Percentiles rank a stretch among this genome's conserved stretches.
These are phyloP conservation scores for Dothiorella sarmentorum DNA, from an alignment of 2,329 filamentous ascomycete genomes.

Conservation along the genomic window DNA sequence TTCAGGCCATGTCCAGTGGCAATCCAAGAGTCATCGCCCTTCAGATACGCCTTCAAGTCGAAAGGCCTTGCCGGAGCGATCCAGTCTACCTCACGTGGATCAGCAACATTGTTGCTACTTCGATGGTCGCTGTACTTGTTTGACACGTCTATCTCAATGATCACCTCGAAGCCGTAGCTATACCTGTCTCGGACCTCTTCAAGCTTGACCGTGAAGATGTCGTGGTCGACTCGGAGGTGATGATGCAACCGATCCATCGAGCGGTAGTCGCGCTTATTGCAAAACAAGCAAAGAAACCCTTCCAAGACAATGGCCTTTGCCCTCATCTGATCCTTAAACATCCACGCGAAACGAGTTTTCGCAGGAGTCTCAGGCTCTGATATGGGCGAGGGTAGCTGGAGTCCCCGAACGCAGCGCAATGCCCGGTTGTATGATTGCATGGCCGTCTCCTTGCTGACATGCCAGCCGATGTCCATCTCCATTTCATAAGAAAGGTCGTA, in stretches of 20 bases:
- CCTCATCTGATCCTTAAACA: slow-evolving; percentile 21
- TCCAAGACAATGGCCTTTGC: slow-evolving; percentile 16
- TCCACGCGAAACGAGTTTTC: slow-evolving; percentile 8
- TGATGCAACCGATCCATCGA: slow-evolving; percentile 30
- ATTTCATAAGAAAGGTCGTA: slow-evolving; percentile 26
- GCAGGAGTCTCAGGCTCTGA: not conserved
- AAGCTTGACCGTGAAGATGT: slow-evolving; percentile 31
- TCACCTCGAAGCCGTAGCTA: slow-evolving; percentile 17
- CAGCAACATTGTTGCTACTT: slow-evolving; percentile 27
- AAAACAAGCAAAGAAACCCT: slow-evolving; percentile 25
- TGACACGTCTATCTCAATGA: slow-evolving; percentile 24
- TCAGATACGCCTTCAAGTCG: slow-evolving; percentile 33
- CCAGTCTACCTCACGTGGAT: slow-evolving; percentile 30
- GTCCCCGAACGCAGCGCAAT: slow-evolving; percentile 16
- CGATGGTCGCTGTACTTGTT: slow-evolving; percentile 24
- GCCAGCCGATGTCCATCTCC: slow-evolving; percentile 27
- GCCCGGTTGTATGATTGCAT: slow-evolving; percentile 28
- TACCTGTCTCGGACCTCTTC: not conserved
- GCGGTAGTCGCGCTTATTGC: slow-evolving; percentile 16
- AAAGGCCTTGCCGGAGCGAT: slow-evolving; percentile 35
- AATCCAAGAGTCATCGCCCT: slow-evolving; percentile 34
- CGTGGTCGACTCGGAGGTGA: slow-evolving; percentile 36
- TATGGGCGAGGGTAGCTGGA: not conserved
- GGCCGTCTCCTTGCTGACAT: slow-evolving; percentile 19
- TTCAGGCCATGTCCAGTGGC: slow-evolving; percentile 20